Evolutionary conservation across 371 early-diverging fungal genomes (phyloP).

Genomic region (Coemansia sp.): DNA sequence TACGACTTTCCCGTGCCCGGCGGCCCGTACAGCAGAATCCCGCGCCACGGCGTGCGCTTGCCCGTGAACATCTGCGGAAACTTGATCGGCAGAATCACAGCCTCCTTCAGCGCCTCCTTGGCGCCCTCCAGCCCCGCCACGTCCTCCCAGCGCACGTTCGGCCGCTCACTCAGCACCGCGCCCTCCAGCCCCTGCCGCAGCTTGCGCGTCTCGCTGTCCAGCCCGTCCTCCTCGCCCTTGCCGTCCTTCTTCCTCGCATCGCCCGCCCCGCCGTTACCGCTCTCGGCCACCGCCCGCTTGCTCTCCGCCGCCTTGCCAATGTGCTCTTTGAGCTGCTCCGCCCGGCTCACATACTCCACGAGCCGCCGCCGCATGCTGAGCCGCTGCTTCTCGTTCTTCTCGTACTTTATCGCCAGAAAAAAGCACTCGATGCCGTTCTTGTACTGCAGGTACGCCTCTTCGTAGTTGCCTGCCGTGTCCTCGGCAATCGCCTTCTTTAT

Average conservation of each 20-base stretch:
- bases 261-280: slow-evolving; percentile 54
- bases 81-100: slow-evolving; percentile 96
- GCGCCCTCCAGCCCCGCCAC: slow-evolving; percentile 98
- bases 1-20: slow-evolving; percentile 98
- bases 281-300: slow-evolving; percentile 58
- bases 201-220: slow-evolving; percentile 90
- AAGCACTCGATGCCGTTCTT: slow-evolving; percentile 88
- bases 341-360: slow-evolving; percentile 89
- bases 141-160: slow-evolving; percentile 95
- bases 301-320: slow-evolving; percentile 62
- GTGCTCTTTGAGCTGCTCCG: slow-evolving; percentile 89
- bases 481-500: slow-evolving; percentile 93
- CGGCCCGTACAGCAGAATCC: slow-evolving; percentile 97
- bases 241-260: slow-evolving; percentile 58
- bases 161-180: slow-evolving; percentile 92
- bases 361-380: slow-evolving; percentile 88
- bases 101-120: slow-evolving; percentile 98
- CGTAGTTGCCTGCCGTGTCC: slow-evolving; percentile 86
- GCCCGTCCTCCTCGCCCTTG: slow-evolving; percentile 48
- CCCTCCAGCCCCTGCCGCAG: slow-evolving; percentile 77
- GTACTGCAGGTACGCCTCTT: slow-evolving; percentile 88
- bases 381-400: slow-evolving; percentile 87
- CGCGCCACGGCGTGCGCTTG: slow-evolving; percentile 94
- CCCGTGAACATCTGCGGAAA: slow-evolving; percentile 96
- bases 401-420: slow-evolving; percentile 93